Evolutionary conservation across 2,329 filamentous ascomycete genomes (phyloP).

Genomic region (Nemania sp.): DNA sequence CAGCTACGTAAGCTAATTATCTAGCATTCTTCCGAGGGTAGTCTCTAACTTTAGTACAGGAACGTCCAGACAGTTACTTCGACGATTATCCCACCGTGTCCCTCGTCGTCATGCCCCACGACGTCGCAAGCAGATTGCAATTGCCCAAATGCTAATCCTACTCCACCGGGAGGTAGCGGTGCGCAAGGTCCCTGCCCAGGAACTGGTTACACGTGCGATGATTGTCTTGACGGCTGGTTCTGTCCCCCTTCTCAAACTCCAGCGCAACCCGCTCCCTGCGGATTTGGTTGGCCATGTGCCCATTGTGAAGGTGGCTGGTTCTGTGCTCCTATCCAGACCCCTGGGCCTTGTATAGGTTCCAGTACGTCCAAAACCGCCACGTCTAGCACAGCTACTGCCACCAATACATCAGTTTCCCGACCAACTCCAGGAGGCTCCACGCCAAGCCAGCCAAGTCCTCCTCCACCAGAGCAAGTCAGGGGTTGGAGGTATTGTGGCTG

Average conservation of each 20-base stretch:
- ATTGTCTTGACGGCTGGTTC: constrained; percentile 54
- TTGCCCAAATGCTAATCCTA: constrained; percentile 35
- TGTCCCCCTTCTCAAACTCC: constrained; percentile 53
- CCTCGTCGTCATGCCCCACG: constrained; percentile 33
- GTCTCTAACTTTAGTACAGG: constrained; percentile 18
- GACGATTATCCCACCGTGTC: constrained; percentile 41
- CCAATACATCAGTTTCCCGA: constrained; percentile 5
- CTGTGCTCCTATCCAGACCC: constrained; percentile 49
- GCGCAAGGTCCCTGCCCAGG: constrained; percentile 52
- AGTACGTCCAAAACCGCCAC: constrained; percentile 28
- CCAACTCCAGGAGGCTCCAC: constrained; percentile 15
- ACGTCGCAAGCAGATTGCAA: constrained; percentile 39
- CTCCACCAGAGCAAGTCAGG: constrained; percentile 41
- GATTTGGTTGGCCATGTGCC: constrained; percentile 54
- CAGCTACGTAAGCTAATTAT: constrained; percentile 26
- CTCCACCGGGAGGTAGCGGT: constrained; percentile 35
- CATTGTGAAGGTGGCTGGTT: constrained; percentile 55
- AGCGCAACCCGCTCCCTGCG: constrained; percentile 52
- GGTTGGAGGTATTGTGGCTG: constrained; percentile 51
- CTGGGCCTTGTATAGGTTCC: constrained; percentile 34
- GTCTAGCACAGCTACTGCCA: constrained; percentile 5
- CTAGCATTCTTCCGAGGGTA: background rate
- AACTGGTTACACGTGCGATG: constrained; percentile 53
- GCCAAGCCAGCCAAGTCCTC: constrained; percentile 37
- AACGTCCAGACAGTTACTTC: constrained; percentile 25